Evolutionary conservation across 257 asterid genomes (phyloP).

Genomic region (Capsicum chinense): DNA sequence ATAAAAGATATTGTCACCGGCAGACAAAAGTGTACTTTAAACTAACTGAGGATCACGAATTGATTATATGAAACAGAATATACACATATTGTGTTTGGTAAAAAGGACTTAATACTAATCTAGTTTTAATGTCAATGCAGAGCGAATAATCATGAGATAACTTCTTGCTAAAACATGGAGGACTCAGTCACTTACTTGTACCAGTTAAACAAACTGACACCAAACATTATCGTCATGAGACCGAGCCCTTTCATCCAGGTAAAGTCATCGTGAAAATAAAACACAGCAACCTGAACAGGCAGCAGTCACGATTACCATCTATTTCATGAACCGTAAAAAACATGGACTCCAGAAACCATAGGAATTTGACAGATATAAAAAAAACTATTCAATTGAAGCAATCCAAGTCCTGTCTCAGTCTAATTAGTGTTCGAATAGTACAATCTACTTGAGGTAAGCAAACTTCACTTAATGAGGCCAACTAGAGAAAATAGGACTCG

Average conservation of each 20-base stretch:
- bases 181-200: slow-evolving; percentile 86
- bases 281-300: slow-evolving; percentile 81
- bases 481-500: not conserved
- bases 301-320: not conserved
- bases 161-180: not conserved
- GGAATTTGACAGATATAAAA: not conserved
- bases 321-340: slow-evolving; percentile 1
- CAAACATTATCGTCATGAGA: slow-evolving; percentile 74
- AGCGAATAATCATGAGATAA: not conserved
- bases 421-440: not conserved
- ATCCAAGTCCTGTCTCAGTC: not conserved
- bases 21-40: not conserved
- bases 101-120: not conserved
- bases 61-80: not conserved
- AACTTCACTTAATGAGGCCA: not conserved
- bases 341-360: slow-evolving; percentile 1
- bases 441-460: not conserved
- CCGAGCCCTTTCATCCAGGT: slow-evolving; percentile 90
- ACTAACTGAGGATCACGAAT: not conserved
- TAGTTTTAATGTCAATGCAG: not conserved
- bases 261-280: slow-evolving; percentile 90
- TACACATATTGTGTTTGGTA: not conserved
- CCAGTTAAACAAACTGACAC: slow-evolving; percentile 96
- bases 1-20: not conserved
- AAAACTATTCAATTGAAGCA: not conserved